Evolutionary conservation across 2,329 filamentous ascomycete genomes (phyloP).

Genomic region (Chrysoporthe deuterocubensis): DNA sequence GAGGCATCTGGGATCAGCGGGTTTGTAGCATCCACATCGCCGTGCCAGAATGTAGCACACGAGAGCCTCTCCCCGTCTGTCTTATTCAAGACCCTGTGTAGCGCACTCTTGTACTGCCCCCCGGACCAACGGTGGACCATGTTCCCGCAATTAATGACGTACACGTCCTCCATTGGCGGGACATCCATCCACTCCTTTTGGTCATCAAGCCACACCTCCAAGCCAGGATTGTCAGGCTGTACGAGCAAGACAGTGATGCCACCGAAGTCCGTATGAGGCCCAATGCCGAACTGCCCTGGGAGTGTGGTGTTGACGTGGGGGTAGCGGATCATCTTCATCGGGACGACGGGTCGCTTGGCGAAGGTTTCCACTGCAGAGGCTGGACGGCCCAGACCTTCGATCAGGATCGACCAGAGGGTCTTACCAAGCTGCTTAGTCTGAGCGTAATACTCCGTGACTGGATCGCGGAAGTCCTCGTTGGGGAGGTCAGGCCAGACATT

Average conservation of each 20-base stretch:
- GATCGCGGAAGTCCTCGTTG: constrained; percentile 36
- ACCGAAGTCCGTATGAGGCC: constrained; percentile 35
- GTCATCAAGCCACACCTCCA: constrained; percentile 33
- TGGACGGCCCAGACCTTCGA: constrained; percentile 34
- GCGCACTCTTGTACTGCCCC: constrained; percentile 29
- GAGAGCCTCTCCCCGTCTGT: constrained; percentile 1
- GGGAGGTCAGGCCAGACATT: constrained; percentile 40
- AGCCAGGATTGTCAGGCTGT: constrained; percentile 33
- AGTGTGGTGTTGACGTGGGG: constrained; percentile 16
- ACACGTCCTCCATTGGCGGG: constrained; percentile 30
- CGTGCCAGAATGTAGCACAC: constrained; percentile 34
- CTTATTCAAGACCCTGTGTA: constrained; percentile 31
- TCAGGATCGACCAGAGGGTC: constrained; percentile 34
- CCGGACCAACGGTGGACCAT: constrained; percentile 32
- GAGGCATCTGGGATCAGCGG: constrained; percentile 31
- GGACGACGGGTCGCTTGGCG: constrained; percentile 31
- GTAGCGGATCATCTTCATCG: constrained; percentile 34
- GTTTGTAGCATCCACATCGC: constrained; percentile 35
- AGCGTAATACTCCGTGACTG: constrained; percentile 35
- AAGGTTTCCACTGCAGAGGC: constrained; percentile 30
- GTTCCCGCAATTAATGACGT: constrained; percentile 34
- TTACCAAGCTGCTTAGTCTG: constrained; percentile 32
- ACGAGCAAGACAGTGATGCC: constrained; percentile 34
- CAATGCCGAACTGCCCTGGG: constrained; percentile 32
- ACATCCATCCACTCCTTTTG: constrained; percentile 31